Base-by-base conservation (phyloP, 441 rosid species). In the Euphorbia schlechtendalii region DNA sequence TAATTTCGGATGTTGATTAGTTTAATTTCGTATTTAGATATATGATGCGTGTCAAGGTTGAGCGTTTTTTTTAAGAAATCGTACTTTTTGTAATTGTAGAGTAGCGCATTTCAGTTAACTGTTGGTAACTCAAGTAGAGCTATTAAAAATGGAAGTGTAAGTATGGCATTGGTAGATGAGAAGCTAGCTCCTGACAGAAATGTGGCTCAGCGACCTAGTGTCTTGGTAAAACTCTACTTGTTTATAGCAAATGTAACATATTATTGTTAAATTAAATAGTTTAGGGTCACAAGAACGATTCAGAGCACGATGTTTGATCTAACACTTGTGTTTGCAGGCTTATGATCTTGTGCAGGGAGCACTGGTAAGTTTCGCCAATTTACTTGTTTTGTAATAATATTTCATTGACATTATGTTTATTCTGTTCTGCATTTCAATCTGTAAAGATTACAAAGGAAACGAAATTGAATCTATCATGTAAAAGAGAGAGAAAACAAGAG, bases 301-400 rank as follows among this genome's bases (percentile, higher is more conserved):
- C 17, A 25, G 52, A 45, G 40, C 25, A n/a, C 32, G 4, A 53
- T 12, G 55, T 27, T 27, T 45, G 55, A 8, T 61, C 65, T 61
- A 25, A 61, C 21, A 22, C 28, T 21, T 27, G 65, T 48, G 43
- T 65, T 76, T 82, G 77, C 86, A 90, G 97, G 97, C 89, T 9
- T 86, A 86, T 64, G 97, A 93, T 71, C 87, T 93, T 74, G 88
- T 93, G 76, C 98, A 90, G 82, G 98, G 97, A 34, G 76, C 78
- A 54, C 91, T 80, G 68, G 98, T 93, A 83, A 81, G 96, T 84
- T 61, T 56, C 67, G 38, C 73, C 43, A 27, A 4, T 51, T 66
- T 55, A 28, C 59, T 45, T 5, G 17, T 45, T 27, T 1, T 27
- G 30, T 27, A 27, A 27, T 27, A 27, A 27, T 45, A n/a, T 57